Percentiles rank a stretch among this genome's conserved stretches.
Evolutionary conservation across 179 eudicot species (phyloP).

Genomic region (Patellifolia procumbens): DNA sequence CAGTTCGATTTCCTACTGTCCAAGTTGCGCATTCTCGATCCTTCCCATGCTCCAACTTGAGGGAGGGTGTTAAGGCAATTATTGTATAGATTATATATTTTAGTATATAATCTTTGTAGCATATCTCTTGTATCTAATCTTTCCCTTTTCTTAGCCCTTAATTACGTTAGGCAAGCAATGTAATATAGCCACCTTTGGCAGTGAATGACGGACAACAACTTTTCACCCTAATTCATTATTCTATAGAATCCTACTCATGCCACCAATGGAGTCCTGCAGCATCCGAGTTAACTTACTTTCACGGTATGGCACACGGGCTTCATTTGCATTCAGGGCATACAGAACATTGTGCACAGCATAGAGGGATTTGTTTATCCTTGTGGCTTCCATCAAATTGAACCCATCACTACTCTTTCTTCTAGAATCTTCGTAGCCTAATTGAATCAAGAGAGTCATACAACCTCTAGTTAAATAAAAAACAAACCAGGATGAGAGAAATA

Average conservation of each 20-base stretch:
- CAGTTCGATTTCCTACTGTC: too few species aligned
- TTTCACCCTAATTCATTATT: too few species aligned
- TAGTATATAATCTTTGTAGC: too few species aligned
- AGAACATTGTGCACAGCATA: conserved; percentile 73
- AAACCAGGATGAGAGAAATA: neutral
- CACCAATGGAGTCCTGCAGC: conserved; percentile 82
- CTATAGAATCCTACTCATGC: conserved; percentile 47
- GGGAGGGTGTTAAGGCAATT: too few species aligned
- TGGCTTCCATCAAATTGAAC: conserved; percentile 42
- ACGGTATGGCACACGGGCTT: conserved; percentile 74
- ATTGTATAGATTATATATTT: too few species aligned
- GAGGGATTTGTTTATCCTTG: conserved; percentile 68
- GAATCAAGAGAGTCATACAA: conserved; percentile 18
- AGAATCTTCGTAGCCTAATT: conserved; percentile 75
- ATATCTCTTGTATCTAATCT: too few species aligned
- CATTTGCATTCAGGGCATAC: conserved; percentile 67
- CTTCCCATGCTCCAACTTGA: too few species aligned
- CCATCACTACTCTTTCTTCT: conserved; percentile 57
- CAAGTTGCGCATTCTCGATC: too few species aligned
- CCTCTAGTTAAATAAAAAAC: neutral
- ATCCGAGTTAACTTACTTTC: conserved; percentile 78
- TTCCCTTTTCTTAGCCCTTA: too few species aligned
- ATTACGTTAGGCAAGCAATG: too few species aligned
- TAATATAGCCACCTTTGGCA: too few species aligned
- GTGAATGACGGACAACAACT: too few species aligned